These are phyloP conservation scores for Chytriomyces sp. DNA, from an alignment of 192 early-diverging fungal genomes.

Conservation along the genomic window DNA sequence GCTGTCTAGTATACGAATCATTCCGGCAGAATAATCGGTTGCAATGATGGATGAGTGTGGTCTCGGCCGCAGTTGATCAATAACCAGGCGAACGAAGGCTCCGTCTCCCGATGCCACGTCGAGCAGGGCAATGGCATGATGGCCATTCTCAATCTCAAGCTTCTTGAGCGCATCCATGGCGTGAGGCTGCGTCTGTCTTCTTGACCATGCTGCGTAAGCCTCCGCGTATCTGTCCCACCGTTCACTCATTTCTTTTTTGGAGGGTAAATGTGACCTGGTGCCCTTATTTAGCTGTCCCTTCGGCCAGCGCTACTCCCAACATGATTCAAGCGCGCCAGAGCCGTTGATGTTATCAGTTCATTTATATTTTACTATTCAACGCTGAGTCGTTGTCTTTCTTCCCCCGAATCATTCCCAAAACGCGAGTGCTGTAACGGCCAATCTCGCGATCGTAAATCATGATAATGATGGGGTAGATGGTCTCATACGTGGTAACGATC, in stretches of 20 bases:
- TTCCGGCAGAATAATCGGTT: constrained; percentile 11
- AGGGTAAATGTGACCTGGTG: background rate
- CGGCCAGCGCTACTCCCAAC: background rate
- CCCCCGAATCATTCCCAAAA: too few relatives aligned
- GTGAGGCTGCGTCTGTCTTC: constrained; percentile 6
- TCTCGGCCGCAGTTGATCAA: background rate
- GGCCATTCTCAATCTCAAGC: background rate
- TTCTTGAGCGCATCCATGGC: constrained; percentile 11
- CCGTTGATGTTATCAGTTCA: too few relatives aligned
- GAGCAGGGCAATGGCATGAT: background rate
- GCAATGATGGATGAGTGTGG: background rate
- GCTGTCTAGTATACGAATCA: constrained; percentile 12
- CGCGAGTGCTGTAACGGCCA: too few relatives aligned
- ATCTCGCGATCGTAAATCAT: too few relatives aligned
- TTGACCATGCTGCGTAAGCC: constrained; percentile 15
- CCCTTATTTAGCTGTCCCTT: background rate
- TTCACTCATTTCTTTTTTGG: background rate
- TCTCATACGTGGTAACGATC: too few relatives aligned
- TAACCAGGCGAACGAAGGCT: background rate
- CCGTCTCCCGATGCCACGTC: constrained; percentile 28
- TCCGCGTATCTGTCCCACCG: constrained; percentile 19
- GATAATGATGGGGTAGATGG: too few relatives aligned
- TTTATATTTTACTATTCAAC: too few relatives aligned
- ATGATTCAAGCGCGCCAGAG: too few relatives aligned
- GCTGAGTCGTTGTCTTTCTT: too few relatives aligned